Evolutionary conservation across 2,329 filamentous ascomycete genomes (phyloP), one percentile per base, ranked within the genome.

Genomic region (Aspergillus quadricinctus): DNA sequence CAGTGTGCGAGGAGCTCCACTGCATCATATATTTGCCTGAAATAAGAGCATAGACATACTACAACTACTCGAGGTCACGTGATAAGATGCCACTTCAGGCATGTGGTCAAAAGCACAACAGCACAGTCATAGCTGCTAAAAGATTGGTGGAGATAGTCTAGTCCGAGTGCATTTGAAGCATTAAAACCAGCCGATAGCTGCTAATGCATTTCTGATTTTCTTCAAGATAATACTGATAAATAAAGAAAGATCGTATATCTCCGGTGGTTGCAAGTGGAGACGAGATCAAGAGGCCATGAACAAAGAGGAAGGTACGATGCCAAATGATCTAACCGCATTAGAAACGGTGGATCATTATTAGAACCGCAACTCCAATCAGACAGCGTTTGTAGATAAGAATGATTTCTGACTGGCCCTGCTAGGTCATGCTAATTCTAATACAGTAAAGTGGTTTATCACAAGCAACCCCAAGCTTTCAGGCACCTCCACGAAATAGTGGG

Each of bases 401-500:
- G 40, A 11, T 21, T 11, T 11, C n/a, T 43, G 19, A 43, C 10
- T 43, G 40, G 40, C 21, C 40, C 21, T 43, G n/a, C n/a, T 43
- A 45, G 49, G 56, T 28, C 21, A 54, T n/a, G 4, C 48, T 40
- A 10, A 14, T 14, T 25, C 21, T 9, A 29, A 17, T 25, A 48
- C 31, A 57, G 46, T 21, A 43, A 46, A 46, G 21, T 25, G 41
- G 1, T 11, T 11, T 23, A 21, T 45, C 41, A 19, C 41, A 45
- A 49, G 54, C 45, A 29, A 28, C 10, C 29, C 27, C 49, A 60
- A 62, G 56, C 60, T 62, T 58, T 58, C 50, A 52, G 40, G 50
- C 14, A 49, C 51, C 45, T 55, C 54, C 49, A 46, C 52, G 37
- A 0, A 2, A 29, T 43, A 46, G 48, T 41, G 19, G 9, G 48